phyloP scores from a whole-genome alignment of 306 rosid genomes.

The Spatholobus suberectus region DNA sequence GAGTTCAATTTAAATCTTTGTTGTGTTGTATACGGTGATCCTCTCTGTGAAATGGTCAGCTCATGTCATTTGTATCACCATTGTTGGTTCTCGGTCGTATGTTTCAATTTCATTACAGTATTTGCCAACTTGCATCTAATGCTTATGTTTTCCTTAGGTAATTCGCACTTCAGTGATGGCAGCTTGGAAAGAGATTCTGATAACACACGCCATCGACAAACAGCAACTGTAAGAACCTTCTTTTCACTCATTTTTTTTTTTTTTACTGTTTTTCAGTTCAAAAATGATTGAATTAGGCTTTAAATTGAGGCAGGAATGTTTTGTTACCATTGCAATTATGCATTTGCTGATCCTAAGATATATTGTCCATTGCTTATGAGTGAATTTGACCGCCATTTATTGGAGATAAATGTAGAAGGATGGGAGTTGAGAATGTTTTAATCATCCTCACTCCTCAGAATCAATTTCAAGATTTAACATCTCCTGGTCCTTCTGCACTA shows the following conservation, averaged over 20 bases:
- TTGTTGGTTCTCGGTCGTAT: constrained; percentile 23
- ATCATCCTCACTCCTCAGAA: neutral
- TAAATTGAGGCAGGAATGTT: neutral
- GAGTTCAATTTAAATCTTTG: constrained; percentile 11
- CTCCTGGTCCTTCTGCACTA: neutral
- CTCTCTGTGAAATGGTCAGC: constrained; percentile 11
- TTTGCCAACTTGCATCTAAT: constrained; percentile 17
- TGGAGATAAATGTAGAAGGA: neutral
- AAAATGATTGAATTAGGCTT: constrained; percentile 19
- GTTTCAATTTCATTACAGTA: constrained; percentile 27
- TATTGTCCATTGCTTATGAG: neutral
- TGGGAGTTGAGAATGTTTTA: neutral
- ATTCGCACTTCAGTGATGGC: constrained; percentile 56
- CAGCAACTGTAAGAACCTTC: constrained; percentile 54
- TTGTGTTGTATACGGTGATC: constrained; percentile 6
- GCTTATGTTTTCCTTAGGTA: constrained; percentile 56
- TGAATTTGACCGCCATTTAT: constrained; percentile 24
- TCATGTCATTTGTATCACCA: neutral
- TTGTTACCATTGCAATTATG: neutral
- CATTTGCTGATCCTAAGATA: constrained; percentile 11
- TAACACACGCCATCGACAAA: constrained; percentile 45
- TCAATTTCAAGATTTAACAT: constrained; percentile 19
- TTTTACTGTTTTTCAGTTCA: constrained; percentile 11
- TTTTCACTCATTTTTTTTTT: neutral
- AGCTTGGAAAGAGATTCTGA: constrained; percentile 60